Evolutionary conservation across 1,284 basidiomycete species (phyloP), one percentile per base, ranked within the genome.

Genomic region (Rhizoctonia solani): DNA sequence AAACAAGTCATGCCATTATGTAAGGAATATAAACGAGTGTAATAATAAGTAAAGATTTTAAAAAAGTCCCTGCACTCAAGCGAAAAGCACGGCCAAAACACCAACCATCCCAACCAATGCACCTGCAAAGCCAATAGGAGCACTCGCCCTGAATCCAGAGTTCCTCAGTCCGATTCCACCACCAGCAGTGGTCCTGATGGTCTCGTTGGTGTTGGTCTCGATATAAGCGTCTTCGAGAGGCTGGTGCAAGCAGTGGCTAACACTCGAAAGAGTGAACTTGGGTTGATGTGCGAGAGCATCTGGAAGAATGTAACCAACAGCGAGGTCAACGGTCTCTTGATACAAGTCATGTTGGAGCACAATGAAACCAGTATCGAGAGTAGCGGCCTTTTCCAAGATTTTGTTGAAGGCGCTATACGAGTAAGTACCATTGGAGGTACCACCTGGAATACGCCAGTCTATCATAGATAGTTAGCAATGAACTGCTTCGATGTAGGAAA

Each of bases 281-380:
- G 87, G 87, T 49, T 81, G 78, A 77, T 84, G 85, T 13, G 70
- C 80, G 71, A 85, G 74, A 25, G 90, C 90, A 46, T 85, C 79
- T 63, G 89, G 84, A n/a, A 96, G 80, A 71, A 90, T 89, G 79
- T 93, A 95, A 53, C 92, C 91, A 69, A 90, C 83, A 32, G 93
- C 93, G 69, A 97, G 85, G 73, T 95, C 92, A 59, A 95, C 92
- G 13, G 90, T 90, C 74, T 91, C 85, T 73, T 90, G 82, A 75
- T 87, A 95, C 52, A 95, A 79, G 77, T 95, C 93, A 75, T 96
- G 93, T 75, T 92, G 82, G 61, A 98, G 83, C 50, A 96, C 93
- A 74, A 95, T 88, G 81, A 96, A 96, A 46, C 92, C 92, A 58
- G 74, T 77, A 70, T 75, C 71, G 69, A 81, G 72, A 25, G 29